phyloP scores from a whole-genome alignment of 768 basidiomycete species.

The Kwoniella dendrophila region DNA sequence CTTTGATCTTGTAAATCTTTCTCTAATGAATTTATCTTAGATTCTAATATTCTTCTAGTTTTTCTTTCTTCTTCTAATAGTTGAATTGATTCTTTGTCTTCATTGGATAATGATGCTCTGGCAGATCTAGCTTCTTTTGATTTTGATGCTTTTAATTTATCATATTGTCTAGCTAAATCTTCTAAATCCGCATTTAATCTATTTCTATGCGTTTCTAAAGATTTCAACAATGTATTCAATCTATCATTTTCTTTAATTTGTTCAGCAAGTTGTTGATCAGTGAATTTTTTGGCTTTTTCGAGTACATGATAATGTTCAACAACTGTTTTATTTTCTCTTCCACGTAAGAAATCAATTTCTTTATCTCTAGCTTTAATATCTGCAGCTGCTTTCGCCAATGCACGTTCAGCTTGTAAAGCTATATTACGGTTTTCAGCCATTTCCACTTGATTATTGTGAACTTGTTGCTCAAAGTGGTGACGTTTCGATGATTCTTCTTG shows the following conservation, averaged over 20 bases:
- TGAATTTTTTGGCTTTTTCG: constrained; percentile 91
- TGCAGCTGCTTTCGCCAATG: constrained; percentile 75
- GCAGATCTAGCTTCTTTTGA: constrained; percentile 41
- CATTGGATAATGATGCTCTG: constrained; percentile 51
- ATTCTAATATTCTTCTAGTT: constrained; percentile 64
- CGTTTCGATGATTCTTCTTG: constrained; percentile 73
- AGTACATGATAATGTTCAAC: constrained; percentile 96
- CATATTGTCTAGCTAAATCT: constrained; percentile 74
- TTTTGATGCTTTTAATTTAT: constrained; percentile 55
- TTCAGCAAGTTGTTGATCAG: constrained; percentile 83
- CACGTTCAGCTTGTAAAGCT: constrained; percentile 71
- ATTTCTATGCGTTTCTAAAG: constrained; percentile 78
- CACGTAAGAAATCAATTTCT: constrained; percentile 81
- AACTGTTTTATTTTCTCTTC: constrained; percentile 87
- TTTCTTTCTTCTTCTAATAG: constrained; percentile 71
- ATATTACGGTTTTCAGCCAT: constrained; percentile 67
- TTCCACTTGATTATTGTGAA: constrained; percentile 61
- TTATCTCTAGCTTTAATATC: constrained; percentile 80
- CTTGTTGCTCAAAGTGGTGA: constrained; percentile 74
- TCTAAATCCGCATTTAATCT: constrained; percentile 78
- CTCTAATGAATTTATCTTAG: constrained; percentile 51
- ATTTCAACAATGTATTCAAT: constrained; percentile 74
- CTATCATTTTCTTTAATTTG: constrained; percentile 76
- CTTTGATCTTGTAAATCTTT: constrained; percentile 58
- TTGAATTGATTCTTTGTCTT: constrained; percentile 67